These are phyloP conservation scores for Tylopilus sp. DNA, from an alignment of 768 basidiomycete species.

Conservation along the genomic window DNA sequence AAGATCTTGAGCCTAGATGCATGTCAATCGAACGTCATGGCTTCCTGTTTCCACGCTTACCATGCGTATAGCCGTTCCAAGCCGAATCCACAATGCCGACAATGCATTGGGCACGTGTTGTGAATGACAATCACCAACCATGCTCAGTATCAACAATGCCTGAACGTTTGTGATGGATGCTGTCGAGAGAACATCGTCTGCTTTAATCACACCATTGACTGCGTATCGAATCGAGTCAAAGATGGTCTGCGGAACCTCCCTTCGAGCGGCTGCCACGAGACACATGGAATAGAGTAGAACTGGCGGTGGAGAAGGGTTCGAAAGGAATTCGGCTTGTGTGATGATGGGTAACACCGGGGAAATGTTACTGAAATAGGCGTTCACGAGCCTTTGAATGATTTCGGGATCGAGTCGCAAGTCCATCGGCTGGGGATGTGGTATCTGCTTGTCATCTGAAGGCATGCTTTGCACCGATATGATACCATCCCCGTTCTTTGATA, in stretches of 20 bases:
- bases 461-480: constrained; percentile 79
- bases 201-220: constrained; percentile 83
- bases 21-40: constrained; percentile 13
- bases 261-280: constrained; percentile 82
- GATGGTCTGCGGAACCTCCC: constrained; percentile 79
- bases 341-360: constrained; percentile 88
- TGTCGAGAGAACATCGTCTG: constrained; percentile 88
- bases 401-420: constrained; percentile 76
- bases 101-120: constrained; percentile 83
- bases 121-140: constrained; percentile 89
- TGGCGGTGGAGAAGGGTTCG: constrained; percentile 66
- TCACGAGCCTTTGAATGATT: constrained; percentile 77
- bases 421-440: constrained; percentile 54
- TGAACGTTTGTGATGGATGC: constrained; percentile 86
- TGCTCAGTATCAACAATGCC: constrained; percentile 77
- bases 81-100: constrained; percentile 81
- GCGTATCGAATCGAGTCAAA: constrained; percentile 87
- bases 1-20: constrained; percentile 73
- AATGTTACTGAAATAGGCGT: constrained; percentile 88
- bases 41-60: constrained; percentile 40
- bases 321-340: constrained; percentile 83
- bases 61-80: constrained; percentile 92
- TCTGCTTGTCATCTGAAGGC: constrained; percentile 50
- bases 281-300: constrained; percentile 93
- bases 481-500: constrained; percentile 81